Evolutionary conservation across 805 yeast genomes (phyloP).

Genomic region (Metschnikowia sp.): DNA sequence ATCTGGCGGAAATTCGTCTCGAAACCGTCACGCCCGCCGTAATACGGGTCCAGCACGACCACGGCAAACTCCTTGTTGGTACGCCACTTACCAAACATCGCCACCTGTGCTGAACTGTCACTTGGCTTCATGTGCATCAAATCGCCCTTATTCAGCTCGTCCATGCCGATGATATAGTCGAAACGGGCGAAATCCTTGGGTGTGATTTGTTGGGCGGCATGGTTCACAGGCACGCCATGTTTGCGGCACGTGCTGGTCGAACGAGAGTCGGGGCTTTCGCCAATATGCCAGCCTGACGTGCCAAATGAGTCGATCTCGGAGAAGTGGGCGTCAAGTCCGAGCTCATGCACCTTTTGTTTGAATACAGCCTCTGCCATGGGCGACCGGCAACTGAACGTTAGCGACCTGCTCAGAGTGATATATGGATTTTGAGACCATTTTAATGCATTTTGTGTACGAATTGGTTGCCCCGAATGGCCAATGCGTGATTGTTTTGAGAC

Average conservation of each 20-base stretch:
- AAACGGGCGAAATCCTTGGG: constrained; percentile 50
- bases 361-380: constrained; percentile 98
- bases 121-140: constrained; percentile 53
- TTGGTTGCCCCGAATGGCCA: background rate
- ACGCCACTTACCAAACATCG: constrained; percentile 80
- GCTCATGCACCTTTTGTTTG: constrained; percentile 54
- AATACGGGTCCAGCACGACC: constrained; percentile 87
- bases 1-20: constrained; percentile 76
- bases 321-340: constrained; percentile 45
- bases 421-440: background rate
- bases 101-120: constrained; percentile 46
- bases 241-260: constrained; percentile 63
- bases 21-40: constrained; percentile 83
- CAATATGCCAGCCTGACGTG: constrained; percentile 79
- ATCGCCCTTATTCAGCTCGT: constrained; percentile 53
- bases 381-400: constrained; percentile 68
- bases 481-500: background rate
- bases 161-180: constrained; percentile 73
- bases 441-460: background rate
- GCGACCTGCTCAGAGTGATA: constrained; percentile 3
- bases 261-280: constrained; percentile 78
- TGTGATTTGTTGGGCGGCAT: constrained; percentile 67
- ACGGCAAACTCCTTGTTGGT: constrained; percentile 45
- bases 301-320: constrained; percentile 79
- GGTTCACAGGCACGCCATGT: constrained; percentile 73